Conservation (phyloP, 192 early-diverging fungal species). For the Neocallimastix lanati region DNA sequence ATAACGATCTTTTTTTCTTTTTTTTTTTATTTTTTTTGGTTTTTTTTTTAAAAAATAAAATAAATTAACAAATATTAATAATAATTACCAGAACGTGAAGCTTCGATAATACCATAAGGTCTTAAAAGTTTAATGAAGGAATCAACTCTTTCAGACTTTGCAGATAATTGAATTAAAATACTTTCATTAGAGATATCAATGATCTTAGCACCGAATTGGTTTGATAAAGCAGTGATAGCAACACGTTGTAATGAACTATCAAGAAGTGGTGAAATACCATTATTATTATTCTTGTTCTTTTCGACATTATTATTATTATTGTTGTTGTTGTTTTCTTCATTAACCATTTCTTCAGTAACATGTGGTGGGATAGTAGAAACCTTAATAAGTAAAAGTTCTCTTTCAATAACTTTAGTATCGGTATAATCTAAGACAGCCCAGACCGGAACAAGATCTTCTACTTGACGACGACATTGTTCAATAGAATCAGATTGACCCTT, state of each 20-base stretch:
- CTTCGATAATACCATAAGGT: conserved; percentile 91
- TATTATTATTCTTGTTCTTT: too few species aligned
- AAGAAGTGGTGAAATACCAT: conserved; percentile 19
- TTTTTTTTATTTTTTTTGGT: too few species aligned
- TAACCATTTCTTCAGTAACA: conserved; percentile 25
- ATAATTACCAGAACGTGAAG: conserved; percentile 57
- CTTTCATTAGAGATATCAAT: conserved; percentile 77
- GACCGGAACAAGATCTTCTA: conserved; percentile 91
- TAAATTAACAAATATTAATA: too few species aligned
- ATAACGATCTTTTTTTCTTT: too few species aligned
- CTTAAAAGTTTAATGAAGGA: conserved; percentile 82
- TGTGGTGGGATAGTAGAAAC: conserved; percentile 62
- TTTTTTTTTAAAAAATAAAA: too few species aligned
- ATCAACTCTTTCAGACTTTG: conserved; percentile 73
- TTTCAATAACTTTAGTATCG: conserved; percentile 65
- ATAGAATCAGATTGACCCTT: conserved; percentile 62
- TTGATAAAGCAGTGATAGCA: conserved; percentile 60
- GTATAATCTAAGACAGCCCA: conserved; percentile 98
- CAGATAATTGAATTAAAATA: conserved; percentile 69
- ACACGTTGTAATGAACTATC: conserved; percentile 46
- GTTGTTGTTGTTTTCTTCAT: conserved; percentile 2
- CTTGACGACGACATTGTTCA: conserved; percentile 82
- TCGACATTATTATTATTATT: too few species aligned
- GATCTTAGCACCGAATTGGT: conserved; percentile 68
- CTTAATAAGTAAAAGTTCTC: conserved; percentile 86